These are phyloP conservation scores for Capronia coronata DNA, from an alignment of 2,329 filamentous ascomycete species.

Conservation along the genomic window DNA sequence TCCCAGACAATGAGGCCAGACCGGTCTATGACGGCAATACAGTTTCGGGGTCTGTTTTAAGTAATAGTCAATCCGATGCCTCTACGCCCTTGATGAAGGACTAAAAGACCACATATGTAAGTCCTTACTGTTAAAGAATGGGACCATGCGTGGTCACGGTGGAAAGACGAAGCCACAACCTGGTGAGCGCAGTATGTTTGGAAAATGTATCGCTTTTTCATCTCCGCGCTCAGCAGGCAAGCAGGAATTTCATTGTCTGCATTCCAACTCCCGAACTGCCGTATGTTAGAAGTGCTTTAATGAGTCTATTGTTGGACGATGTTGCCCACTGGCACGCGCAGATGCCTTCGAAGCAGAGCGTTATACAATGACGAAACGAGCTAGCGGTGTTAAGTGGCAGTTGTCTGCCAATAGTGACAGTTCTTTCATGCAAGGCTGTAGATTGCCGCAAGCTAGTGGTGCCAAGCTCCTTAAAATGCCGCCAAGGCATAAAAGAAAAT, in stretches of 20 bases:
- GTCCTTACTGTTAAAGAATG: neutral
- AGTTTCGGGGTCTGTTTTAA: neutral
- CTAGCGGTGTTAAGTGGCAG: neutral
- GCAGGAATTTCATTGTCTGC: no score
- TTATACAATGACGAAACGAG: neutral
- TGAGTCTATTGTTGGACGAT: no score
- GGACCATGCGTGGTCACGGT: neutral
- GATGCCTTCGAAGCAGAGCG: neutral
- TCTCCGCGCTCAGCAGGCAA: no score
- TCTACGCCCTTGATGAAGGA: neutral
- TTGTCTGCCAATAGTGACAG: neutral
- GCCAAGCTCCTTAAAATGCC: neutral
- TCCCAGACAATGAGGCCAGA: neutral
- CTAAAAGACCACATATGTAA: neutral
- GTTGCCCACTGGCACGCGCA: no score
- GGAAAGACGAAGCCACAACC: no score
- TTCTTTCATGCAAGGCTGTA: slow-evolving; percentile 10
- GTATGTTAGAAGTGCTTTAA: no score
- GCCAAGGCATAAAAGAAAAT: slow-evolving; percentile 24
- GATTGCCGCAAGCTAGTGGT: neutral
- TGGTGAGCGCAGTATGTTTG: no score
- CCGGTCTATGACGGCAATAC: neutral
- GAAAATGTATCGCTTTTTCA: no score
- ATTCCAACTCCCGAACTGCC: no score
- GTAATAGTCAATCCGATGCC: neutral